Evolutionary conservation across 2,329 filamentous ascomycete genomes (phyloP).

Genomic region (Botrytis fragariae): DNA sequence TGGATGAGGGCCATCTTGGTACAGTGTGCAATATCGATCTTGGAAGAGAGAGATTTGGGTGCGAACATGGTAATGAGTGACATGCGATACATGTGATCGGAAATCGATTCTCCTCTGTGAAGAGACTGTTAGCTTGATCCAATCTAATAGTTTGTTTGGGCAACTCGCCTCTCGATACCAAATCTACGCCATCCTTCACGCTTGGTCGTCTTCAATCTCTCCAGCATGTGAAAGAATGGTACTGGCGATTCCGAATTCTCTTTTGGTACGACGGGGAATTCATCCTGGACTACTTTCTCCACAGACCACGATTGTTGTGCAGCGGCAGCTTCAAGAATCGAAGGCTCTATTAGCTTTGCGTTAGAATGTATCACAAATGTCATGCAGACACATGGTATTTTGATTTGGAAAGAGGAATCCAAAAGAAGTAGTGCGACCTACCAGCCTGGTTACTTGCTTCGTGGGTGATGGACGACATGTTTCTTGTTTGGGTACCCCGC

Average conservation of each 20-base stretch:
- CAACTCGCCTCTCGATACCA: slow-evolving; percentile 58
- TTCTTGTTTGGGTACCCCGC: slow-evolving; percentile 7
- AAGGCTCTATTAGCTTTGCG: slow-evolving; percentile 5
- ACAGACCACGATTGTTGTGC: slow-evolving; percentile 48
- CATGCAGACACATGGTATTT: background rate
- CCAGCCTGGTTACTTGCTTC: background rate
- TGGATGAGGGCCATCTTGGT: slow-evolving; percentile 95
- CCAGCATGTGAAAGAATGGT: slow-evolving; percentile 91
- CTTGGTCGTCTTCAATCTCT: slow-evolving; percentile 93
- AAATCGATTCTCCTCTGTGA: slow-evolving; percentile 77
- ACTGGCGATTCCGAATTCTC: slow-evolving; percentile 68
- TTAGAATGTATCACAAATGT: background rate
- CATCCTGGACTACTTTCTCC: slow-evolving; percentile 58
- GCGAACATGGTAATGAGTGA: slow-evolving; percentile 92
- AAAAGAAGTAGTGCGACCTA: slow-evolving; percentile 2
- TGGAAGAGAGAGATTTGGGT: slow-evolving; percentile 67
- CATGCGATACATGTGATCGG: slow-evolving; percentile 99
- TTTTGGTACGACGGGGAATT: slow-evolving; percentile 58
- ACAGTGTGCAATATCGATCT: slow-evolving; percentile 77
- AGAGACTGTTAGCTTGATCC: background rate
- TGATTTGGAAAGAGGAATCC: background rate
- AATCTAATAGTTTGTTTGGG: background rate
- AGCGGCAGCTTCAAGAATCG: background rate
- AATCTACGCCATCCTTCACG: slow-evolving; percentile 95
- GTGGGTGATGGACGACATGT: background rate